Conservation (phyloP, 2,329 filamentous ascomycete species). For the Epichloe typhina region DNA sequence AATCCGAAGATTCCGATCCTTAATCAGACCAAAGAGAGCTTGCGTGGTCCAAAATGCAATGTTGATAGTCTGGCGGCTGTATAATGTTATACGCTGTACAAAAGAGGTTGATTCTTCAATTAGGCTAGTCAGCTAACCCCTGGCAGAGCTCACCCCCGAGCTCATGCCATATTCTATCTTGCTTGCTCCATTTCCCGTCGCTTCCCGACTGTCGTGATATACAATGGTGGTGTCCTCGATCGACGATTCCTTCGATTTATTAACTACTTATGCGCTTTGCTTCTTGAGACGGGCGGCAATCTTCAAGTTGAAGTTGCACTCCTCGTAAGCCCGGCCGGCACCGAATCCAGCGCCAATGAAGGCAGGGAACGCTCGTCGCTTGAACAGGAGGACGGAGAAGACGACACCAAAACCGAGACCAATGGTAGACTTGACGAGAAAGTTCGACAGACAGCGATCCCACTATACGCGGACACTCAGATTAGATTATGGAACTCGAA, state of each 20-base stretch:
- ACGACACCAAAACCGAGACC: slow-evolving; percentile 95
- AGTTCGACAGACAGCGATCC: slow-evolving; percentile 95
- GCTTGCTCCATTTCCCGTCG: slow-evolving; percentile 6
- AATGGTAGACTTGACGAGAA: slow-evolving; percentile 91
- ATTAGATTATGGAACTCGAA: slow-evolving; percentile 10
- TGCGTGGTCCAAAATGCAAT: neutral
- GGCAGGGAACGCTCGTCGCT: slow-evolving; percentile 95
- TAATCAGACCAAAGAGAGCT: neutral
- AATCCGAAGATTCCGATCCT: slow-evolving; percentile 4
- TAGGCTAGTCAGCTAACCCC: slow-evolving; percentile 1
- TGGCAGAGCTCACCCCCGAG: neutral
- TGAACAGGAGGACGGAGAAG: slow-evolving; percentile 97
- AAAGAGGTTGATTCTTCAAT: neutral
- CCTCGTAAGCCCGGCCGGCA: slow-evolving; percentile 91
- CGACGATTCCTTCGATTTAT: neutral
- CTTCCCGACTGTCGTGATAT: slow-evolving; percentile 14
- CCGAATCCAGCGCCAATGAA: slow-evolving; percentile 90
- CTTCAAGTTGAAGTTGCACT: slow-evolving; percentile 77
- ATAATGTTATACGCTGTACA: neutral
- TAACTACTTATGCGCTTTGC: slow-evolving; percentile 25
- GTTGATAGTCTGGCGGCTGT: neutral
- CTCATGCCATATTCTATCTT: slow-evolving; percentile 7
- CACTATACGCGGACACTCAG: slow-evolving; percentile 45
- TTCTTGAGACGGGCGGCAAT: slow-evolving; percentile 44
- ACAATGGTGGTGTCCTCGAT: slow-evolving; percentile 10